Evolutionary conservation across 2,329 filamentous ascomycete genomes (phyloP).

Genomic region (Aspergillus oerlinghausenensis): DNA sequence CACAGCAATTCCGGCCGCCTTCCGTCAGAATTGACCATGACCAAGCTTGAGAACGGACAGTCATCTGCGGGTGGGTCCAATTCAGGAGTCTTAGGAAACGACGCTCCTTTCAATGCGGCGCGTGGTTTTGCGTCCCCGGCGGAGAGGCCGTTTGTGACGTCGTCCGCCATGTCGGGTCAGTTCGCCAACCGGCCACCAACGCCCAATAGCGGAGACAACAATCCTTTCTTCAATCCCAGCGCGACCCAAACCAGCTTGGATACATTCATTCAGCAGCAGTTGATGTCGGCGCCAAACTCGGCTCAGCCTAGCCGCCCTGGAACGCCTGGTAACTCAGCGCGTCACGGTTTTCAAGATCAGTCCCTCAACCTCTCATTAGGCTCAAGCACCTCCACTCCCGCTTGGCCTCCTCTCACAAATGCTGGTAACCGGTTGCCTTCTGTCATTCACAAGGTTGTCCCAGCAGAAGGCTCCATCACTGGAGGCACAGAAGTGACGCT

Average conservation of each 20-base stretch:
- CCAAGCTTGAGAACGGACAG: slow-evolving; percentile 62
- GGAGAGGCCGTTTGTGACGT: slow-evolving; percentile 46
- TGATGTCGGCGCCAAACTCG: slow-evolving; percentile 70
- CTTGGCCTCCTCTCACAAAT: slow-evolving; percentile 51
- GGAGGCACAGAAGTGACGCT: slow-evolving; percentile 86
- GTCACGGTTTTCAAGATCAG: slow-evolving; percentile 39
- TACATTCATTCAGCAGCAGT: slow-evolving; percentile 56
- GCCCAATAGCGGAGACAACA: slow-evolving; percentile 61
- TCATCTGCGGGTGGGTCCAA: slow-evolving; percentile 21
- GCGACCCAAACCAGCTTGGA: slow-evolving; percentile 63
- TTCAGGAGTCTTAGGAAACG: slow-evolving; percentile 37
- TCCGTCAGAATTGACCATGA: slow-evolving; percentile 74
- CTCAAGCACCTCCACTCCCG: slow-evolving; percentile 45
- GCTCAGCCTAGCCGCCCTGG: slow-evolving; percentile 72
- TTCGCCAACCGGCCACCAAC: slow-evolving; percentile 62
- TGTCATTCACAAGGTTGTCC: slow-evolving; percentile 77
- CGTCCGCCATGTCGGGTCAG: slow-evolving; percentile 39
- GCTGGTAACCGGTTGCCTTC: slow-evolving; percentile 52
- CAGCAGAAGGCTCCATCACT: slow-evolving; percentile 72
- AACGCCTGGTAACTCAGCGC: slow-evolving; percentile 55
- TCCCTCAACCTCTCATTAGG: slow-evolving; percentile 25
- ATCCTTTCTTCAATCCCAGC: slow-evolving; percentile 52
- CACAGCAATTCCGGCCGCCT: slow-evolving; percentile 65
- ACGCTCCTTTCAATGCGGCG: slow-evolving; percentile 39
- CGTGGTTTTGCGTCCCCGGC: slow-evolving; percentile 33